Base-by-base conservation (phyloP, 139 green algal species). In the Closterium sp. region DNA sequence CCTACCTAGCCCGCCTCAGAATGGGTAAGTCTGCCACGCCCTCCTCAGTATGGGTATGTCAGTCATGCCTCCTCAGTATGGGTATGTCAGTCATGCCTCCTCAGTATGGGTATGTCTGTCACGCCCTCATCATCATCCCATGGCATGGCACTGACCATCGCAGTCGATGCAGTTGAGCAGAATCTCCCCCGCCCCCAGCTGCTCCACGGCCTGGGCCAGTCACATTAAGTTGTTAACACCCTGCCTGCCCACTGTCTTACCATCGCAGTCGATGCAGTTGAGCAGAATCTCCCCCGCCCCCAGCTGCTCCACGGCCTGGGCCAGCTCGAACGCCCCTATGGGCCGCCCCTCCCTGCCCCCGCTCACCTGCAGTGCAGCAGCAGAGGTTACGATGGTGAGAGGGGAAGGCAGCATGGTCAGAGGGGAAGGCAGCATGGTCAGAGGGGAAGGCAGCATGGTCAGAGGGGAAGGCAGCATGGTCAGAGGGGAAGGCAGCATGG, bases 141-240 rank as follows among this genome's bases (percentile, higher is more conserved):
- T n/a, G n/a, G n/a, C 10, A 88, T 32, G 4, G 45, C 88, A 95
- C 30, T 31, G 2, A 92, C 98, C 98, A 93, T 99, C 98, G 62
- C 97, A 97, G 95, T 99, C 98, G 91, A 99, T 99, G 96, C 97
- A 99, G 95, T 99, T 99, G 84, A 99, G 96, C 92, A 99, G 94
- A 94, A 99, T 99, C 95, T 99, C 98, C 17, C 98, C 98, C 17
- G 32, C 32, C 3, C 32, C 32, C 32, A 38, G 32, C 32, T 38
- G 32, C 32, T 38, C 32, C 32, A 38, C 32, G 3, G 32, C 32
- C 32, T 38, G 32, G 2, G 32, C 32, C 32, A 38, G 32, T 3
- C 32, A 38, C 32, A 38, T 38, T 3, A n/a, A n/a, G n/a, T n/a
- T n/a, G n/a, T n/a, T n/a, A 38, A 38, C 32, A 38, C 32, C 32